Base-by-base conservation (phyloP, 805 yeast species). In the Kluyveromyces siamensis region DNA sequence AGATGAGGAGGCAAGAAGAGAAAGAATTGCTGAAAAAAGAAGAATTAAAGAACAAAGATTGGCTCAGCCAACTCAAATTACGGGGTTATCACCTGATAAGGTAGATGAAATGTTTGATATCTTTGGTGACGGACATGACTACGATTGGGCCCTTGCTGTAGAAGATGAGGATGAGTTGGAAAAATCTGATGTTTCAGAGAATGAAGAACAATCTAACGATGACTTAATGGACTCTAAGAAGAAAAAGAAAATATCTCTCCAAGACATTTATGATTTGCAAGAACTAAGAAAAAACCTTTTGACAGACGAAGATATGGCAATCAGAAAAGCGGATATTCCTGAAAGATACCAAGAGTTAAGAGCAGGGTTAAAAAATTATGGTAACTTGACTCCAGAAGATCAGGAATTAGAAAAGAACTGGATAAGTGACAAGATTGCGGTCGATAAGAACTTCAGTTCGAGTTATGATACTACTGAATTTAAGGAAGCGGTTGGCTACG, bases 81-180 rank as follows among this genome's bases (percentile, higher is more conserved):
- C 83, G 0, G 78, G 75, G 40, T 70, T 85, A 40, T 96, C 93
- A 58, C 83, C 93, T 48, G 98, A 93, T 59, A 87, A 87, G 63
- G 78, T 91, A 54, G 93, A 88, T 60, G 97, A 91, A 66, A 78
- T 93, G 62, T 89, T 82, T 60, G 99, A 93, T 64, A 87, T 93
- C 13, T 93, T 93, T 63, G 99, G 99, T 55, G 95, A 89, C 65
- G 99, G 99, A 46, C 89, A 83, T 54, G 97, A 91, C 61, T 93
- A 93, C 67, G 96, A 87, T 49, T 93, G 99, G 98, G 99, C 99
- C 11, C 72, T 93, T 48, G 96, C 88, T 60, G 93, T 87, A 27
- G 96, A 90, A 68, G 81, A 78, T 52, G 83, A 77, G 55, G 83
- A 76, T 45, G 66, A 70, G 50, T 81, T 79, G n/a, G 76, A 73